Conservation (phyloP, 805 yeast genomes). For the Torulaspora quercuum region DNA sequence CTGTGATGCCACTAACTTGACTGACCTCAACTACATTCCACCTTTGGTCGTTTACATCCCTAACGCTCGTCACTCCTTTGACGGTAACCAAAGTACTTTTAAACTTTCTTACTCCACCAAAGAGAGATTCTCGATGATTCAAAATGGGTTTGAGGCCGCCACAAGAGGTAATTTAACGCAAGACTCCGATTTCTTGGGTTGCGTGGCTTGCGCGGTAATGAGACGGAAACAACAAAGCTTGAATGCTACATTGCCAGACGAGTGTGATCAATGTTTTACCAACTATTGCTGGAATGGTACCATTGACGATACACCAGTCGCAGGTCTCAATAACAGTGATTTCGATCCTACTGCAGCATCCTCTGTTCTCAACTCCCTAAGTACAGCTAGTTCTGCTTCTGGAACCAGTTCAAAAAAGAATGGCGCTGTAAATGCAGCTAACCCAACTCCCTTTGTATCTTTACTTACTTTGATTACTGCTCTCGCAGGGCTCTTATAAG, state of each 20-base stretch:
- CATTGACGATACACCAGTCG: slow-evolving; percentile 39
- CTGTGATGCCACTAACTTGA: slow-evolving; percentile 63
- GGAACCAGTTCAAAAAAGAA: slow-evolving; percentile 2
- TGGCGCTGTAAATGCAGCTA: slow-evolving; percentile 4
- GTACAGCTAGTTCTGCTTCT: slow-evolving; percentile 2
- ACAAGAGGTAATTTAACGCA: slow-evolving; percentile 63
- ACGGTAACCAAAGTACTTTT: slow-evolving; percentile 71
- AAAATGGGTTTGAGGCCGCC: slow-evolving; percentile 73
- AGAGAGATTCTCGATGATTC: slow-evolving; percentile 57
- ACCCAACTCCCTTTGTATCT: slow-evolving; percentile 5
- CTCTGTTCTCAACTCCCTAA: slow-evolving; percentile 3
- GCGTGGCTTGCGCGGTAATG: slow-evolving; percentile 80
- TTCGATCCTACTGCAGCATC: slow-evolving; percentile 10
- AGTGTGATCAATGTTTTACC: slow-evolving; percentile 69
- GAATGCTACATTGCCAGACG: slow-evolving; percentile 55
- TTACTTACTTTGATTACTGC: slow-evolving; percentile 5
- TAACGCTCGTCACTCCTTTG: slow-evolving; percentile 61
- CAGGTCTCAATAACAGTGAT: slow-evolving; percentile 18
- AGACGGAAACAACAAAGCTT: slow-evolving; percentile 73
- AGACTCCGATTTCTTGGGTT: slow-evolving; percentile 65
- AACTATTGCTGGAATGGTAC: slow-evolving; percentile 64
- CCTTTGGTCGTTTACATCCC: slow-evolving; percentile 80
- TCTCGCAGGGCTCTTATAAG: slow-evolving; percentile 7
- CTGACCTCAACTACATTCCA: slow-evolving; percentile 52
- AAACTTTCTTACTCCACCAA: slow-evolving; percentile 58